Conservation (phyloP, 495 filamentous ascomycete species). For the Lepraria neglecta region DNA sequence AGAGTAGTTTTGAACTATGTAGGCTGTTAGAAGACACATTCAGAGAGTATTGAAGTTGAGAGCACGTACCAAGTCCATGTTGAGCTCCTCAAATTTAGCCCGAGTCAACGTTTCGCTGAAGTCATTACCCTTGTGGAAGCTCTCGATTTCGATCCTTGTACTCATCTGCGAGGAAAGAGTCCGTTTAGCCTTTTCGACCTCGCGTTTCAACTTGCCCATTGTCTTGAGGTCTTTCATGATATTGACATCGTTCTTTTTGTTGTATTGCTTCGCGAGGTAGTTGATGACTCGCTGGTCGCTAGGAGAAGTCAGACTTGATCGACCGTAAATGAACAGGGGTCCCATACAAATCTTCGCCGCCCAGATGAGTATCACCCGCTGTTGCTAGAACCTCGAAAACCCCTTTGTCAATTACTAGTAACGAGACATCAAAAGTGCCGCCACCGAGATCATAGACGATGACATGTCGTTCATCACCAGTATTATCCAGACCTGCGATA, state of each 20-base stretch:
- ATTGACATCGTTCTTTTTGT: constrained; percentile 94
- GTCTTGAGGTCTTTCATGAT: constrained; percentile 93
- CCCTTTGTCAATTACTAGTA: constrained; percentile 90
- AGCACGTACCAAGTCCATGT: constrained; percentile 76
- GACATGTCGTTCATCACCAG: constrained; percentile 68
- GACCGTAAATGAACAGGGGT: too few relatives aligned
- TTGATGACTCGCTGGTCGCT: constrained; percentile 90
- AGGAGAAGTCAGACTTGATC: constrained; percentile 1
- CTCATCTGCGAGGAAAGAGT: constrained; percentile 98
- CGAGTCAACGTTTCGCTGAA: constrained; percentile 97
- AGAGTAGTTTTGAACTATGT: constrained; percentile 50
- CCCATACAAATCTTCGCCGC: constrained; percentile 84
- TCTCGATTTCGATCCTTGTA: constrained; percentile 94
- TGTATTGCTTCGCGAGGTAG: constrained; percentile 95
- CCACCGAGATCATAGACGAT: constrained; percentile 98
- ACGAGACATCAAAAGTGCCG: constrained; percentile 99
- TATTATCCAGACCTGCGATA: constrained; percentile 58
- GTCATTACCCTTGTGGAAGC: constrained; percentile 92
- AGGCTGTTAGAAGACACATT: too few relatives aligned
- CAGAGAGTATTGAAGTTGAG: too few relatives aligned
- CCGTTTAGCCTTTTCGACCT: constrained; percentile 99
- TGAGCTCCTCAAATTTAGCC: constrained; percentile 98
- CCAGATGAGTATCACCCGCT: constrained; percentile 97
- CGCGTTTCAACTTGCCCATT: constrained; percentile 99
- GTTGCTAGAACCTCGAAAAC: constrained; percentile 97